Percentiles rank a stretch among this genome's conserved stretches.
Evolutionary conservation across 441 rosid genomes (phyloP).

Genomic region (Populus hybrid): DNA sequence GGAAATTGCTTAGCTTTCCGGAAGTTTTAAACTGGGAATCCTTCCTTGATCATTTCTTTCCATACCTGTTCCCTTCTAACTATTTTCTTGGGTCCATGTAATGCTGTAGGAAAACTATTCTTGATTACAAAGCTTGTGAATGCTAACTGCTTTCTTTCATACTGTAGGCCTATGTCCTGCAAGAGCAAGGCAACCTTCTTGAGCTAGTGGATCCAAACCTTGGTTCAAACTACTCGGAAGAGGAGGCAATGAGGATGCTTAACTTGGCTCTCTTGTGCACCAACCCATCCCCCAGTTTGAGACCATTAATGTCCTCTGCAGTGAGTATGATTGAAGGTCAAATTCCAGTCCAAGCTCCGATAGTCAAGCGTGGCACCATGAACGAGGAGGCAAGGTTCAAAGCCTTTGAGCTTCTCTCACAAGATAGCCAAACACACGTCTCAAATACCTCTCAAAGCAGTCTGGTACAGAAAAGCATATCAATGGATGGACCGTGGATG

Average conservation of each 20-base stretch:
- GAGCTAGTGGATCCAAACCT: slow-evolving; percentile 52
- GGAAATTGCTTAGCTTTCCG: no score
- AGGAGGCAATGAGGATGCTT: slow-evolving; percentile 49
- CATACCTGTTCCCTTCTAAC: no score
- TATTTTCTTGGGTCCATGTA: no score
- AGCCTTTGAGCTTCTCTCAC: slow-evolving; percentile 39
- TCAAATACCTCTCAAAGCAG: slow-evolving; percentile 21
- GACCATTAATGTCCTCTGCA: slow-evolving; percentile 70
- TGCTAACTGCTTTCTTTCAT: not conserved
- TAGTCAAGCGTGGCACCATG: slow-evolving; percentile 38
- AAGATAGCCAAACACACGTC: slow-evolving; percentile 31
- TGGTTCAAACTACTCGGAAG: slow-evolving; percentile 28
- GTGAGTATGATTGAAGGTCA: slow-evolving; percentile 66
- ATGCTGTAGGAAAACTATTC: no score
- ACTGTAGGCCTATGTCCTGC: slow-evolving; percentile 50
- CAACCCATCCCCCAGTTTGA: slow-evolving; percentile 44
- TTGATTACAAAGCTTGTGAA: not conserved
- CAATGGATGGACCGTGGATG: no score
- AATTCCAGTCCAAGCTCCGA: slow-evolving; percentile 47
- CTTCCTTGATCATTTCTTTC: no score
- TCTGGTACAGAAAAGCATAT: slow-evolving; percentile 24
- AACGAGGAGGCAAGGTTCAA: slow-evolving; percentile 42
- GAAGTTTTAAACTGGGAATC: no score
- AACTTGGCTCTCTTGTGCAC: slow-evolving; percentile 54
- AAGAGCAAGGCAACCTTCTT: slow-evolving; percentile 37